phyloP scores from a whole-genome alignment of 2,329 filamentous ascomycete genomes.

The Colletotrichum spaethianum region DNA sequence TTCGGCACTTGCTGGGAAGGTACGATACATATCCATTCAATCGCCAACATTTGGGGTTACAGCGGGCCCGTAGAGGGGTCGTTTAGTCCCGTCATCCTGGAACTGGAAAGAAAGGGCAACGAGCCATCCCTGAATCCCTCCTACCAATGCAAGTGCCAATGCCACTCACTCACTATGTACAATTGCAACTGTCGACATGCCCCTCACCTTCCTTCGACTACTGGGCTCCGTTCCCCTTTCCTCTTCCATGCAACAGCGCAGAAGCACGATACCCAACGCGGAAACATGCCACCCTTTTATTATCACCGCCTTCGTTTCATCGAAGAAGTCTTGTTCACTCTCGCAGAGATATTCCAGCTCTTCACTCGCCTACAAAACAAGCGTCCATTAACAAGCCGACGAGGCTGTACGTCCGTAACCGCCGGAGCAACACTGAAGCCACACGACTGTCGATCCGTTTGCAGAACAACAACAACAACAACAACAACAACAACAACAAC shows the following conservation, averaged over 20 bases:
- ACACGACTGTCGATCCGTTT: neutral
- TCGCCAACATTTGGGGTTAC: neutral
- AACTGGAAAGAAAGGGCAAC: conserved; percentile 18
- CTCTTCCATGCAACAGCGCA: neutral
- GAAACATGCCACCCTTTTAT: neutral
- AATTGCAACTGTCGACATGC: neutral
- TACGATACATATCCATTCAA: neutral
- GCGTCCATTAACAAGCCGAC: neutral
- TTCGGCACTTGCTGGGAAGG: neutral
- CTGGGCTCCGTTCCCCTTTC: neutral
- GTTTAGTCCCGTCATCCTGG: conserved; percentile 2
- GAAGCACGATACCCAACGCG: neutral
- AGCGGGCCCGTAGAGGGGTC: neutral
- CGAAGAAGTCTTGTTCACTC: neutral
- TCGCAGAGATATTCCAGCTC: neutral
- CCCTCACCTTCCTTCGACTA: neutral
- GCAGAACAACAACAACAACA: neutral
- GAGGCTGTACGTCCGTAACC: conserved; percentile 4
- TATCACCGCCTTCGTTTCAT: neutral
- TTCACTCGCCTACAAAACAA: neutral
- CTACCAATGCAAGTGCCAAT: neutral
- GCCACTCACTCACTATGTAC: too few relatives aligned
- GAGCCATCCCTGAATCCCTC: neutral
- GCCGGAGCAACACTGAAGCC: neutral
- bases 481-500: too few relatives aligned